Conservation (phyloP, 148 eudicot species). For the Chenopodium formosanum region DNA sequence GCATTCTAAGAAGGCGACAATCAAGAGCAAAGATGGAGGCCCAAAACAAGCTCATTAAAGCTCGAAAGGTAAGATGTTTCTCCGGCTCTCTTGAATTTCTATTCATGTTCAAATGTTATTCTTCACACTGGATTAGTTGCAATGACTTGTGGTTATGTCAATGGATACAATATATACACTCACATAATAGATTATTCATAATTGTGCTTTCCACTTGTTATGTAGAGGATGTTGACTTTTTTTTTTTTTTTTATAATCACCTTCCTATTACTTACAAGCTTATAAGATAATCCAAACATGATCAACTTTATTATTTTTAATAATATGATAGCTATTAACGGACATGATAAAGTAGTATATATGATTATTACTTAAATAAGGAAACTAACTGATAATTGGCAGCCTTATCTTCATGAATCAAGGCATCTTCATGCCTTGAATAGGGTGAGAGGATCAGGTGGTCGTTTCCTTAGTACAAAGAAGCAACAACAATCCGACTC, state of each 20-base stretch:
- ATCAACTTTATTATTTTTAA: too few species aligned
- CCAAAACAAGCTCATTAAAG: slow-evolving; percentile 64
- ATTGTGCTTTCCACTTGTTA: too few species aligned
- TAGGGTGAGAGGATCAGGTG: slow-evolving; percentile 86
- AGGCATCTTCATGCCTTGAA: slow-evolving; percentile 85
- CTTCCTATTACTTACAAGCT: not conserved
- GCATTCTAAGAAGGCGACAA: slow-evolving; percentile 85
- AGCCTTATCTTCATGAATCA: slow-evolving; percentile 99
- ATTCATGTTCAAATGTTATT: not conserved
- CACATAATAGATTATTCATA: too few species aligned
- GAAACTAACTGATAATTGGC: slow-evolving; percentile 14
- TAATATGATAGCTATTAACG: not conserved
- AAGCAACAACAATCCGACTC: slow-evolving; percentile 39
- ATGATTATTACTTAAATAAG: too few species aligned
- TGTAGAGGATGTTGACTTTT: too few species aligned
- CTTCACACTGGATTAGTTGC: not conserved
- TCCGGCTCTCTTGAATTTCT: not conserved
- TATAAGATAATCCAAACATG: not conserved
- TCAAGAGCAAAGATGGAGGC: slow-evolving; percentile 91
- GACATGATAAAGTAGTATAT: not conserved
- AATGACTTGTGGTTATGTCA: too few species aligned
- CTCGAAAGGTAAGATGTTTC: slow-evolving; percentile 32
- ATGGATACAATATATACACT: too few species aligned
- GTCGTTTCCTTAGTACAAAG: slow-evolving; percentile 75
- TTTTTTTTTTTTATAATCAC: not conserved